phyloP scores from a whole-genome alignment of 1,139 yeast species.

The Saccharomyces hybrid region DNA sequence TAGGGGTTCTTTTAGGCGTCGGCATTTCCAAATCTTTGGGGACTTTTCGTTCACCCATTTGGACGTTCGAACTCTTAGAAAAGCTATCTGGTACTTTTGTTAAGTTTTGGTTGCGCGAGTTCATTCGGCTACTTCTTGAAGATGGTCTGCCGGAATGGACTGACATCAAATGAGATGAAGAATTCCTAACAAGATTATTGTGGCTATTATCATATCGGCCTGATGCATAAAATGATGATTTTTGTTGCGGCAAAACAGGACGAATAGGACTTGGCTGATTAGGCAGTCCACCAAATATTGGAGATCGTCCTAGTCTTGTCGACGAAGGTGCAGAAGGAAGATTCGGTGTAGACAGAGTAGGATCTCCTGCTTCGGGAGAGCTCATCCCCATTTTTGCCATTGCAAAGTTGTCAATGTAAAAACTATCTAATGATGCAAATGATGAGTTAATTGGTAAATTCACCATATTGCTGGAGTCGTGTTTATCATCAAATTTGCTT shows the following conservation, averaged over 20 bases:
- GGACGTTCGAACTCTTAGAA: background rate
- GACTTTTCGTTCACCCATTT: background rate
- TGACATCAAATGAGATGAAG: conserved; percentile 3
- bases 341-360: conserved; percentile 1
- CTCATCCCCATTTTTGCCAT: conserved; percentile 19
- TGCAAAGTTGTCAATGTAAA: conserved; percentile 48
- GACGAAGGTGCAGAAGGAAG: background rate
- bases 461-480: conserved; percentile 34
- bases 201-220: background rate
- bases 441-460: conserved; percentile 58
- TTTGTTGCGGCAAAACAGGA: background rate
- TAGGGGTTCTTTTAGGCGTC: background rate
- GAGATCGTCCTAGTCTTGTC: background rate
- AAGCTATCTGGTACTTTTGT: background rate
- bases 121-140: conserved; percentile 5
- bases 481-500: conserved; percentile 31
- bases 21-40: background rate
- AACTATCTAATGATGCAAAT: conserved; percentile 69
- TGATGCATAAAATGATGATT: background rate
- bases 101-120: background rate
- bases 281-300: background rate
- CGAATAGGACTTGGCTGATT: background rate
- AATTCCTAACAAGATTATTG: conserved; percentile 2
- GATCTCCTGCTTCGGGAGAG: conserved; percentile 3
- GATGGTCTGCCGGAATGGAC: conserved; percentile 5